Evolutionary conservation across 2,329 filamentous ascomycete species (phyloP), one percentile per base, ranked within the genome.

Genomic region (Phaeosphaeriaceae sp.): DNA sequence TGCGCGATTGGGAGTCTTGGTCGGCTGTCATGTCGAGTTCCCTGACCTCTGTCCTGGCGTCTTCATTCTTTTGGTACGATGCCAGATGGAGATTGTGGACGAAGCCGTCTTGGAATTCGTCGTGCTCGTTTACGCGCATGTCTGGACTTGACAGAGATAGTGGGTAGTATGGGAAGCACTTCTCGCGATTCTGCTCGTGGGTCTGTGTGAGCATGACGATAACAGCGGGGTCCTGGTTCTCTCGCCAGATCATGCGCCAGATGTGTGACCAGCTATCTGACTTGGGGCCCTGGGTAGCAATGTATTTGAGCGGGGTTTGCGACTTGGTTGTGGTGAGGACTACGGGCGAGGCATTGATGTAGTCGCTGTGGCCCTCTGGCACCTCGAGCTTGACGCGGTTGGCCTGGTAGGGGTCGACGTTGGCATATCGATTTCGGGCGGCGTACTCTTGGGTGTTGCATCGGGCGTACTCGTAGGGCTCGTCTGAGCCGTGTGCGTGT

Each of bases 161-260:
- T 0, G 94, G 94, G 66, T 94, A 97, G 78, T 99, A 99, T 47
- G 90, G 91, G 66, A 87, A 92, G 78, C 94, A 98, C 78, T 97
- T 97, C 77, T 96, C 88, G 70, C 86, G 82, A 58, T 87, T 85
- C 30, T 86, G 84, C 78, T 98, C 94, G 72, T 91, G 85, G 24
- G 93, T 94, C 74, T 93, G 92, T 2, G 94, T 99, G 62, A 99
- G 86, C 92, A 98, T 97, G 57, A 98, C 89, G 54, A 98, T 90
- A 56, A 98, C 92, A 1, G 88, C 93, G 1, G 79, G 77, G 26
- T 72, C 74, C 2, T 90, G 88, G n/a, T 84, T 87, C 77, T 96
- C 92, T 71, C 96, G 89, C 75, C 92, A 91, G 35, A 97, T 84
- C 95, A 99, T 99, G 73, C 95, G 92, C 92, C 94, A 99, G 65